These are phyloP conservation scores for Cercospora sp. DNA, from an alignment of 2,329 filamentous ascomycete species.

Conservation along the genomic window DNA sequence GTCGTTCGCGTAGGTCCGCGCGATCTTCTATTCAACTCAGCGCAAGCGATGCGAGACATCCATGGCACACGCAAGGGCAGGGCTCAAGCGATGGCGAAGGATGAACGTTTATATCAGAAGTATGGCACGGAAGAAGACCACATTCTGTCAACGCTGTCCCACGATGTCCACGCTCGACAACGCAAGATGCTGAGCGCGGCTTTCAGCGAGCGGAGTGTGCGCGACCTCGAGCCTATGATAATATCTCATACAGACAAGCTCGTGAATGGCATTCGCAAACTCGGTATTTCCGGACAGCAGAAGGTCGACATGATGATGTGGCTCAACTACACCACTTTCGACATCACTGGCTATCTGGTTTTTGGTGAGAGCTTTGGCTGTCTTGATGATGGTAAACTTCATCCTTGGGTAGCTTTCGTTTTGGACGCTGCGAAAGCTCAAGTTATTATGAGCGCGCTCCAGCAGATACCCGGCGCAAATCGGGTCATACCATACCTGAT, in stretches of 20 bases:
- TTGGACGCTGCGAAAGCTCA: background rate
- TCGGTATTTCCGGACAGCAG: background rate
- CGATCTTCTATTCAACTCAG: slow-evolving; percentile 41
- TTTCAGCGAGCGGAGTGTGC: background rate
- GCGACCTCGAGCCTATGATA: background rate
- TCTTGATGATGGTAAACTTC: background rate
- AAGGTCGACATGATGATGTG: background rate
- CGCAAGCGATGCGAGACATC: slow-evolving; percentile 47
- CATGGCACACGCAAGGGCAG: slow-evolving; percentile 39
- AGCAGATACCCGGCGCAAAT: background rate
- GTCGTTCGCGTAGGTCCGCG: slow-evolving; percentile 34
- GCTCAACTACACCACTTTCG: background rate
- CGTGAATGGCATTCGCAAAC: background rate
- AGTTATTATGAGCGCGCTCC: background rate
- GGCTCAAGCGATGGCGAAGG: background rate
- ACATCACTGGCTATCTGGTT: background rate
- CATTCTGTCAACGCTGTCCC: background rate
- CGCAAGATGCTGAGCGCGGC: background rate
- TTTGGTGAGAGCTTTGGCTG: background rate
- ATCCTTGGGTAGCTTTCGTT: background rate
- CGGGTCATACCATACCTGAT: background rate
- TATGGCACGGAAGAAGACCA: background rate
- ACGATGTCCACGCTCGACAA: background rate
- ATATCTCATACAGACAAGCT: background rate
- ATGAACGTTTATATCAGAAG: background rate